phyloP scores from a whole-genome alignment of 257 asterid species.

The Cinchona pubescens region DNA sequence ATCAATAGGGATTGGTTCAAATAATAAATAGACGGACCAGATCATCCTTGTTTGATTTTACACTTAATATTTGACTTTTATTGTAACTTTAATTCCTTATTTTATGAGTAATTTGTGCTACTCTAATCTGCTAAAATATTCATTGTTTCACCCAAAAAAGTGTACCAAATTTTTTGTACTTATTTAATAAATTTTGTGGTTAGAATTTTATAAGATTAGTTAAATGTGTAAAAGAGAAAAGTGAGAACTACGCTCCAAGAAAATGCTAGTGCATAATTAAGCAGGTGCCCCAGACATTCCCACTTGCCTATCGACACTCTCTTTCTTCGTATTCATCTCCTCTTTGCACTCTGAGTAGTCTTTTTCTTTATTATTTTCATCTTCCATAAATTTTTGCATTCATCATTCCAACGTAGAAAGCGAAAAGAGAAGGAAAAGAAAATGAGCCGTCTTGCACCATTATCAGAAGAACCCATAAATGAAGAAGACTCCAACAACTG shows the following conservation, averaged over 20 bases:
- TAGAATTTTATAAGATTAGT: background rate
- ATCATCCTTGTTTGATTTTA: too few relatives aligned
- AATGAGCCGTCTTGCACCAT: constrained; percentile 70
- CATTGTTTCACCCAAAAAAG: too few relatives aligned
- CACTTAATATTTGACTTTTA: too few relatives aligned
- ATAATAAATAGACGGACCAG: too few relatives aligned
- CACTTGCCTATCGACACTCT: background rate
- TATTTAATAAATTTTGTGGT: background rate
- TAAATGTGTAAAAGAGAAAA: background rate
- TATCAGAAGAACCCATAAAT: constrained; percentile 61
- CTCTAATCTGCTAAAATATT: too few relatives aligned
- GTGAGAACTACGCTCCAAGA: constrained; percentile 20
- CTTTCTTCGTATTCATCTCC: background rate
- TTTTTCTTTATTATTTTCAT: background rate
- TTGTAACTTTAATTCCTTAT: too few relatives aligned
- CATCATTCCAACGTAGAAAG: background rate
- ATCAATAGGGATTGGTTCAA: too few relatives aligned
- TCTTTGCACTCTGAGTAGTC: background rate
- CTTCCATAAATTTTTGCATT: background rate
- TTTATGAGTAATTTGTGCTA: too few relatives aligned
- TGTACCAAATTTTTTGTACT: background rate
- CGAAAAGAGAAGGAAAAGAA: background rate
- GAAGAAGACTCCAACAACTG: constrained; percentile 41
- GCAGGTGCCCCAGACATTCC: constrained; percentile 10
- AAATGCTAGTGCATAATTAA: constrained; percentile 9